These are phyloP conservation scores for Cladosporium austrohemisphaericum DNA, from an alignment of 2,329 filamentous ascomycete species.

Conservation along the genomic window DNA sequence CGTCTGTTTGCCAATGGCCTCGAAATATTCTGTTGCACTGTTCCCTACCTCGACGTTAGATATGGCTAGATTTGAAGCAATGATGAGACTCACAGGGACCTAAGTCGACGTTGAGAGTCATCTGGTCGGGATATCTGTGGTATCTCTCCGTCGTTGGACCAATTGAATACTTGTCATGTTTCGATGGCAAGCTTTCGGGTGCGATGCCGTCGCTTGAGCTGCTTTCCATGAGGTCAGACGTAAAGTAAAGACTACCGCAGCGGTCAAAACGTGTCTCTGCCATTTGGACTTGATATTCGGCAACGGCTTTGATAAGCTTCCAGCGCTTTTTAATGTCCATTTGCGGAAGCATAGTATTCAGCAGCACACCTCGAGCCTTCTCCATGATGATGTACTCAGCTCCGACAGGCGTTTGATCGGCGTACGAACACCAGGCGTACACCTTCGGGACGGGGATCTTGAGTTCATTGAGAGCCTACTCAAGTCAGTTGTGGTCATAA, in stretches of 20 bases:
- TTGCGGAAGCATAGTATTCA: constrained; percentile 31
- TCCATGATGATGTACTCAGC: constrained; percentile 30
- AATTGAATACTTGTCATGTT: constrained; percentile 34
- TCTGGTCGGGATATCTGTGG: constrained; percentile 33
- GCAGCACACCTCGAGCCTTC: constrained; percentile 28
- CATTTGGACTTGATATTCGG: constrained; percentile 26
- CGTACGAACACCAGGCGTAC: constrained; percentile 19
- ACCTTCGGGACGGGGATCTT: constrained; percentile 23
- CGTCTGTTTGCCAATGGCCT: not conserved
- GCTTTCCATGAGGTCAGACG: constrained; percentile 27
- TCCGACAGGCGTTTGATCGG: constrained; percentile 20
- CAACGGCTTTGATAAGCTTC: constrained; percentile 29
- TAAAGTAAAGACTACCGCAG: constrained; percentile 35
- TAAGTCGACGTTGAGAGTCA: constrained; percentile 30
- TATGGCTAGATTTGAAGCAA: too few species aligned
- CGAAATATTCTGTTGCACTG: not conserved
- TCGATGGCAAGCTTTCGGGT: constrained; percentile 21
- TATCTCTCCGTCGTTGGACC: constrained; percentile 36
- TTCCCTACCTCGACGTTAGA: not conserved
- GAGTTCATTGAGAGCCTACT: constrained; percentile 30
- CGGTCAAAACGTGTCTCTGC: constrained; percentile 26
- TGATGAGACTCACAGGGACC: constrained; percentile 35
- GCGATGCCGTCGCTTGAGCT: not conserved
- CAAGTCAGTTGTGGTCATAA: not conserved
- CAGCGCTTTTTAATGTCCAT: constrained; percentile 27